Evolutionary conservation across 495 filamentous ascomycete genomes (phyloP), one percentile per base, ranked within the genome.

Genomic region (Daldinia caldariorum): DNA sequence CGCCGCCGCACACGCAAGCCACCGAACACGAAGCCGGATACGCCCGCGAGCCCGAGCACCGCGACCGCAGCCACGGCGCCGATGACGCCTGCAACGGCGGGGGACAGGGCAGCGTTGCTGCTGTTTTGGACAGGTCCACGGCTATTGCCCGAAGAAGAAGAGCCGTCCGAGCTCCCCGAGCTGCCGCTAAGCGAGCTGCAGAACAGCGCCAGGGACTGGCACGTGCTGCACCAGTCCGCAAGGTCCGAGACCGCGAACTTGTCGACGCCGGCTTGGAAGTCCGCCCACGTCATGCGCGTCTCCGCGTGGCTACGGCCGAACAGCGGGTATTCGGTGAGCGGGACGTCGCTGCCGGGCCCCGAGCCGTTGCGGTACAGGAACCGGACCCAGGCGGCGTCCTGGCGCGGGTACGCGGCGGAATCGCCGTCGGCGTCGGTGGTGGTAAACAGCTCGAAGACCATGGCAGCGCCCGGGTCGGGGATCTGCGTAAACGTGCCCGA

Each of bases 361-460:
- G 77, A 74, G 45, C 75, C 75, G 31, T 77, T 76, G 50, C 76
- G 78, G 70, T 79, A 83, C 16, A 81, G 61, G 41, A 83, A 81
- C 0, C 82, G 79, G 6, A 82, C 78, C 69, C 74, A 76, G 20
- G 82, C 68, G 6, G 79, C 62, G 16, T 77, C 51, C 9, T 59
- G 18, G 7, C 14, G 26, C 0, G 80, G 76, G 60, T 72, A 78
- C 0, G 22, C 45, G 1, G 63, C 56, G n/a, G n/a, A n/a, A n/a
- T 70, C 57, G 18, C 62, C 26, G 18, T 73, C 74, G n/a, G 75
- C 57, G 18, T 63, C 26, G 18, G 72, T 74, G n/a, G 75, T 67
- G 34, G 73, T 78, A 64, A 79, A 81, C 20, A 84, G 66, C 69
- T 84, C 82, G 49, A 84, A 82, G 7, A 79, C 66, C 71, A 84